phyloP scores from a whole-genome alignment of 371 early-diverging fungal species.

The Encephalitozoon romaleae region DNA sequence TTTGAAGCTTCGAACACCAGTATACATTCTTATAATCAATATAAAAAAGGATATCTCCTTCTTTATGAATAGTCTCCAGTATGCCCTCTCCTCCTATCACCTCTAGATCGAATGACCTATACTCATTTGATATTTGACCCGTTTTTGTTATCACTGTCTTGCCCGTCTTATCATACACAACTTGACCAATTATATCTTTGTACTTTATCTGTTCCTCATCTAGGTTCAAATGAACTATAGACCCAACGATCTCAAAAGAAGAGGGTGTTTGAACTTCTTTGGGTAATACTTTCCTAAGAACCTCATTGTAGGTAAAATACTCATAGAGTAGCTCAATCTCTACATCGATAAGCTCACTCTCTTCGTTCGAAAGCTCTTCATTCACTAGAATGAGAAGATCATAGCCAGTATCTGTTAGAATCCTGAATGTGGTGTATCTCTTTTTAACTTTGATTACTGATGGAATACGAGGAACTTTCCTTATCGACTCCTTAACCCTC shows the following conservation, averaged over 20 bases:
- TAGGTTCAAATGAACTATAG: slow-evolving; percentile 60
- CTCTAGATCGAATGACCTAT: slow-evolving; percentile 56
- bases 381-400: neutral
- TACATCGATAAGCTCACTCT: neutral
- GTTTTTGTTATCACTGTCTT: slow-evolving; percentile 58
- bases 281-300: slow-evolving; percentile 28
- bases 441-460: neutral
- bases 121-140: slow-evolving; percentile 50
- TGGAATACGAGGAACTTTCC: slow-evolving; percentile 5
- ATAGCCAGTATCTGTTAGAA: neutral
- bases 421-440: neutral
- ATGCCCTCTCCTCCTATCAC: slow-evolving; percentile 48
- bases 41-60: slow-evolving; percentile 53
- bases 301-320: slow-evolving; percentile 42
- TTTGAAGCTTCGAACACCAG: slow-evolving; percentile 61
- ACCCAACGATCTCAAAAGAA: slow-evolving; percentile 57
- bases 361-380: neutral
- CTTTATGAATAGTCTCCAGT: slow-evolving; percentile 50
- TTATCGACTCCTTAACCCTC: neutral
- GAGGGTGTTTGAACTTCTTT: slow-evolving; percentile 27
- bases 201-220: slow-evolving; percentile 49
- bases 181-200: slow-evolving; percentile 54
- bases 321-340: slow-evolving; percentile 33
- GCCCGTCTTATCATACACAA: slow-evolving; percentile 55
- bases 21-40: slow-evolving; percentile 59